phyloP scores from a whole-genome alignment of 495 filamentous ascomycete species.

The Aspergillus leporis region DNA sequence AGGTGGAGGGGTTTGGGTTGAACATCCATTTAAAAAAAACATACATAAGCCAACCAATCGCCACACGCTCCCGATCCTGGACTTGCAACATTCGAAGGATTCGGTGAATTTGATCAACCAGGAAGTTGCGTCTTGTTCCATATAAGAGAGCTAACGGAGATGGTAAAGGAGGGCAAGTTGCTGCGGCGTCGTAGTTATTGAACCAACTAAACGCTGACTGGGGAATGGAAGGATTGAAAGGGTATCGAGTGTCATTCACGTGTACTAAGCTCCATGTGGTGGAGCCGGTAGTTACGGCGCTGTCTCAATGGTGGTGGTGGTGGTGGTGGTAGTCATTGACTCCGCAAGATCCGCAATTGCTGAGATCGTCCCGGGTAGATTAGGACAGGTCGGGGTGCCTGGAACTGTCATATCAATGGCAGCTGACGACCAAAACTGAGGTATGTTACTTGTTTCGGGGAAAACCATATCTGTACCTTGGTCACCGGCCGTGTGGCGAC shows the following conservation, averaged over 20 bases:
- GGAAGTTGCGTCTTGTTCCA: constrained; percentile 20
- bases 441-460: too few species aligned
- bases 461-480: too few species aligned
- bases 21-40: constrained; percentile 19
- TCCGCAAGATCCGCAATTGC: too few species aligned
- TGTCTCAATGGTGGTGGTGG: too few species aligned
- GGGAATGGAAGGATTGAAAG: constrained; percentile 1
- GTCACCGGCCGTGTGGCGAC: too few species aligned
- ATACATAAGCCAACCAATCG: constrained; percentile 14
- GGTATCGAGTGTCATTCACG: constrained; percentile 7
- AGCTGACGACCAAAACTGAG: too few species aligned
- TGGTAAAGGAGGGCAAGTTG: constrained; percentile 8
- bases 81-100: constrained; percentile 9
- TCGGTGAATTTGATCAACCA: constrained; percentile 15
- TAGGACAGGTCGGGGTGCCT: too few species aligned
- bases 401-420: too few species aligned
- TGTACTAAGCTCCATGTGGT: constrained; percentile 12
- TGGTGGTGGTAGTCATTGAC: too few species aligned
- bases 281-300: not conserved
- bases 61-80: constrained; percentile 18
- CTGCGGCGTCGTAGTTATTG: not conserved
- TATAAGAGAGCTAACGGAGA: constrained; percentile 21
- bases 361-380: too few species aligned
- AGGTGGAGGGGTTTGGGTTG: constrained; percentile 7
- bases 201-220: constrained; percentile 8